Evolutionary conservation across 352 stramenopile species (phyloP).

Genomic region (Globisporangium echinulatum): DNA sequence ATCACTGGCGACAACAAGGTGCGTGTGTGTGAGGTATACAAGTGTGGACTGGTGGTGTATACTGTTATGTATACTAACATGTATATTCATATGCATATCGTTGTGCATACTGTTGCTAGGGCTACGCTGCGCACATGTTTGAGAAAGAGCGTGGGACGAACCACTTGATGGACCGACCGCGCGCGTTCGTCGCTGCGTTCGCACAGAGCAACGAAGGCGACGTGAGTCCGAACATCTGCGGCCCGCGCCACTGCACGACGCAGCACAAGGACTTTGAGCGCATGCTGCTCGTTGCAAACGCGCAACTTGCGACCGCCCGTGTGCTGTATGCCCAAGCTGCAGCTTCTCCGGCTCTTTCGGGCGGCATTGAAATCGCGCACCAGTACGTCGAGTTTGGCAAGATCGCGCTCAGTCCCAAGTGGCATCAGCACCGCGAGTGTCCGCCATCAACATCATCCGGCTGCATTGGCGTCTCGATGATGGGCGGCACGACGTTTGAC

Average conservation of each 20-base stretch:
- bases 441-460: constrained; percentile 59
- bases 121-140: constrained; percentile 86
- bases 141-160: constrained; percentile 78
- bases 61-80: not conserved
- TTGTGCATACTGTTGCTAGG: constrained; percentile 15
- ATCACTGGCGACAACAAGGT: constrained; percentile 92
- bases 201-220: constrained; percentile 92
- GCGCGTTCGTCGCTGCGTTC: constrained; percentile 90
- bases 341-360: constrained; percentile 26
- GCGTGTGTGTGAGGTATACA: not conserved
- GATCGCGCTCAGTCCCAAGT: constrained; percentile 54
- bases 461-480: constrained; percentile 82
- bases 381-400: constrained; percentile 75
- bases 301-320: constrained; percentile 57
- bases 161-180: constrained; percentile 71
- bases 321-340: constrained; percentile 50
- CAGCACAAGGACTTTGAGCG: constrained; percentile 76
- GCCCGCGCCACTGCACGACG: constrained; percentile 50
- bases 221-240: constrained; percentile 90
- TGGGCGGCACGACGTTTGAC: constrained; percentile 74
- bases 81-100: too few species aligned
- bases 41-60: not conserved
- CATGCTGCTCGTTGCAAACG: constrained; percentile 73
- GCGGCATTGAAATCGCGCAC: constrained; percentile 42
- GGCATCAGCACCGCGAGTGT: constrained; percentile 67